Base-by-base conservation (phyloP, 176 grass and related monocot species). In the Carex cristatella region DNA sequence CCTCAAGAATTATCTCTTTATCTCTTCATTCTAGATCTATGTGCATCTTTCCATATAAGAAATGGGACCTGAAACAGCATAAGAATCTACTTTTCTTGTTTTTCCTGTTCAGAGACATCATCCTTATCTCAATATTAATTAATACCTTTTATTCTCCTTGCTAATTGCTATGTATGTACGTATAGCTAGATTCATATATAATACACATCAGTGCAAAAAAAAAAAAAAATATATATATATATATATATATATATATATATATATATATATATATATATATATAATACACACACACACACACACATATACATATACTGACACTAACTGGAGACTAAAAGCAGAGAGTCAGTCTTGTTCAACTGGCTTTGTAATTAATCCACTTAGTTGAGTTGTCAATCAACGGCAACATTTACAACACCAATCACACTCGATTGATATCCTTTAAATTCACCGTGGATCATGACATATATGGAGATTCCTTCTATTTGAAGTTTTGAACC, bases 1-100 rank as follows among this genome's bases (percentile, higher is more conserved):
- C 42, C 61, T 67, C 13, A 63, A 49, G 33, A 65, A 63, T 81
- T 42, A 82, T 82, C 57, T 81, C 58, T 46, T 81, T 81, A 49
- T 64, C 65, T 79, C 74, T 79, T 79, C 74, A n/a, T 31, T 79
- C 51, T 16, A 79, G 74, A 83, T 69, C 81, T 83, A 44, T 69
- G 48, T 83, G 31, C 81, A 53, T 83, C 46, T 69, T 67, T 35
- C 61, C 44, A 12, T 56, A 69, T 30, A 82, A 61, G 56, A 81
- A 69, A 67, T 69, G 81, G 81, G 81, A 33, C 81, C 49, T 69
- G 13, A 58, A 48, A 83, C 59, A 83, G 56, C 56, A 28, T 69
- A 8, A 67, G 61, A 64, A 83, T 83, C 81, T 69, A 37, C 81
- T 83, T 83, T 83, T 10, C 7, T 75, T 28, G 40, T 75, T 77